Evolutionary conservation across 768 basidiomycete species (phyloP), one percentile per base, ranked within the genome.

Genomic region (Brasilioporus rufonigricans): DNA sequence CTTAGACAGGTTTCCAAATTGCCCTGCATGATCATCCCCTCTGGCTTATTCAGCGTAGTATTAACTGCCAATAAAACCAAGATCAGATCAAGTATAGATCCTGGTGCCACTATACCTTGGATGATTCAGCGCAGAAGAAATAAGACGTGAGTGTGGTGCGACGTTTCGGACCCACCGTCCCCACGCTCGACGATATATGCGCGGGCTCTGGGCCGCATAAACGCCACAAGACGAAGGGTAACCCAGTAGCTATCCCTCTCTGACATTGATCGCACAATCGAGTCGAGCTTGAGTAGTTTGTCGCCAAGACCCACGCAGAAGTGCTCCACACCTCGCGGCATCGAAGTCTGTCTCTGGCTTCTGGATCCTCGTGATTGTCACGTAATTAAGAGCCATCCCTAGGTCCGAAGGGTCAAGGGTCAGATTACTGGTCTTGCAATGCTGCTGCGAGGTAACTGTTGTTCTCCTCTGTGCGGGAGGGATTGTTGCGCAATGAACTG

Each of bases 141-240:
- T 46, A 35, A 38, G 4, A 36, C 29, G 19, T 29, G 33, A 32
- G 12, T 23, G 41, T 19, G 10, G 10, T 23, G 33, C n/a, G 8
- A 50, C 14, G 9, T 33, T 55, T 44, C 43, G 16, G 14, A 44
- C 58, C 48, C 49, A 51, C 45, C 12, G 4, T 5, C 21, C 44
- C 13, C 31, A 31, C 19, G 29, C 4, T 27, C 9, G 31, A 26
- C 36, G 6, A 36, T 16, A 16, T 33, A 14, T 44, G 10, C n/a
- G 39, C 14, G 39, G 24, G 23, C 12, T 52, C 27, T 31, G 32
- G 46, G 26, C 67, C 67, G 69, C 67, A 62, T 35, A 69, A 69
- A 63, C 60, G 18, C 69, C 69, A 60, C 57, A n/a, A 40, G 31
- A 51, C 43, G 27, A 53, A 5, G 23, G 38, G 16, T 44, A 44